A percentile compares a stretch with the other conserved stretches of the same genome.
phyloP scores from a whole-genome alignment of 129 eudicot genomes.

The Lactuca saligna region DNA sequence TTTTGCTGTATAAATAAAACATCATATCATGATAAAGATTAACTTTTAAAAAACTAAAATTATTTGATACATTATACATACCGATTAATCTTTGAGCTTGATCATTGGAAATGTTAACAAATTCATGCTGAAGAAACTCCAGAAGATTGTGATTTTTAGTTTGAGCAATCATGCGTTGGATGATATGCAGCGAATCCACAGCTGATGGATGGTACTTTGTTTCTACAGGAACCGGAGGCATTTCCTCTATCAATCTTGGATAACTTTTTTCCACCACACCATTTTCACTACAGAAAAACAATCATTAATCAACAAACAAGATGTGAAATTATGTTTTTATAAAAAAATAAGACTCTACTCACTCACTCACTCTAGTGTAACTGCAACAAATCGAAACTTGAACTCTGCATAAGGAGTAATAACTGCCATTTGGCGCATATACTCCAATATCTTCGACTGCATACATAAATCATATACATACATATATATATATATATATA shows the following conservation, averaged over 20 bases:
- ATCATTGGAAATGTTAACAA: slow-evolving; percentile 80
- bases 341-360: slow-evolving; percentile 35
- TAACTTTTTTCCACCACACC: slow-evolving; percentile 56
- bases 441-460: slow-evolving; percentile 98
- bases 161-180: slow-evolving; percentile 85
- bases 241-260: slow-evolving; percentile 89
- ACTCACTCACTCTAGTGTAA: slow-evolving; percentile 89
- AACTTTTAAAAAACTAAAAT: not conserved
- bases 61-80: slow-evolving; percentile 54
- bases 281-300: slow-evolving; percentile 55
- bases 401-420: slow-evolving; percentile 97
- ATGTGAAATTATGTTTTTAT: slow-evolving; percentile 1
- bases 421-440: slow-evolving; percentile 99
- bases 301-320: slow-evolving; percentile 1
- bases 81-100: slow-evolving; percentile 93
- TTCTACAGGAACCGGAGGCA: slow-evolving; percentile 94
- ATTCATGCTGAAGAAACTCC: slow-evolving; percentile 97
- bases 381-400: slow-evolving; percentile 78
- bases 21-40: slow-evolving; percentile 28
- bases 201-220: slow-evolving; percentile 99
- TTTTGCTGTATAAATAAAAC: slow-evolving; percentile 52
- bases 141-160: slow-evolving; percentile 76
- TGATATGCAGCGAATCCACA: slow-evolving; percentile 79
- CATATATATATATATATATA: too few relatives aligned
- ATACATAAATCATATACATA: slow-evolving; percentile 9